Evolutionary conservation across 768 basidiomycete genomes (phyloP), one percentile per base, ranked within the genome.

Genomic region (Nidularia sp.): DNA sequence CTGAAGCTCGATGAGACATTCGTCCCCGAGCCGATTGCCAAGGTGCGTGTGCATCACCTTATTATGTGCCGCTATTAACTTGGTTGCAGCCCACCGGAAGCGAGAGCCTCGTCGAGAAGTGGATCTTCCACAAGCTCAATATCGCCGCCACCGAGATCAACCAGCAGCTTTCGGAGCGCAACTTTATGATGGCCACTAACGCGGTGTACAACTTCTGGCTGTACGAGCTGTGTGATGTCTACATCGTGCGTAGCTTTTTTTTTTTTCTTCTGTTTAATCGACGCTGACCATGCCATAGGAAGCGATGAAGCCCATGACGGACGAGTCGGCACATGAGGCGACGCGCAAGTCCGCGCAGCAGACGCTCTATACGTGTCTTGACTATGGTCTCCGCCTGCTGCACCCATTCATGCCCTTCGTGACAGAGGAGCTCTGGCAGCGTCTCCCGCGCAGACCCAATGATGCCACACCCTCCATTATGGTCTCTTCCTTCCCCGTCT

Each of bases 401-500:
- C 97, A 98, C 67, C 97, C 97, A 0, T 94, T 98, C 74, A 99
- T 98, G 97, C 97, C 97, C 1, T 99, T 90, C 68, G 91, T 99
- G 33, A 98, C 97, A 3, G 97, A 99, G 70, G 97, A 98, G 67
- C 74, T 99, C 8, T 99, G 97, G 97, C 97, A 99, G 67, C 84
- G 97, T 31, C 75, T 99, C 2, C 94, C 95, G 0, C 78, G 95
- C 13, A 76, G 94, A 54, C 83, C 87, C 1, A 86, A 86, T 39
- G 94, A 98, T 64, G 57, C 77, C 6, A 90, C 88, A 7, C 83
- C 85, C 5, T 93, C 93, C 0, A 93, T 99, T 66, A 95, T 95
- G 91, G 70, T 98, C 15, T 79, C 94, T 0, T 71, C 79, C 32
- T 98, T 84, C 79, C 97, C 97, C 2, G 75, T 81, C 34, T 70